Percentiles rank a stretch among this genome's conserved stretches.
phyloP scores from a whole-genome alignment of 371 early-diverging fungal genomes.

The Mucor irregularis region DNA sequence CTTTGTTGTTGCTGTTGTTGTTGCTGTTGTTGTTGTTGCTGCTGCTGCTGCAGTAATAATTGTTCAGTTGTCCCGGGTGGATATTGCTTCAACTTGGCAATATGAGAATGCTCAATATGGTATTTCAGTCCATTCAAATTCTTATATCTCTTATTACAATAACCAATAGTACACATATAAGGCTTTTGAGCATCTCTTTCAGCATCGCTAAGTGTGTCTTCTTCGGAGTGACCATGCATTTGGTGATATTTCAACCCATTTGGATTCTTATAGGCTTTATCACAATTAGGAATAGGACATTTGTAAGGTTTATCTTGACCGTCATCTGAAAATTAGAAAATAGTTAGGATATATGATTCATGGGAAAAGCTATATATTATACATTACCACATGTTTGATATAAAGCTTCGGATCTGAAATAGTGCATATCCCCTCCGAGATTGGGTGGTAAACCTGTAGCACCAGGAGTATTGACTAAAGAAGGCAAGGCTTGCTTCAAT shows the following conservation, averaged over 20 bases:
- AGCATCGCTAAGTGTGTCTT: conserved; percentile 43
- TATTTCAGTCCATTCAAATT: conserved; percentile 96
- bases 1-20: background rate
- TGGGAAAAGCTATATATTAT: background rate
- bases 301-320: conserved; percentile 34
- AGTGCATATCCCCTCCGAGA: conserved; percentile 2
- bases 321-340: conserved; percentile 9
- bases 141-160: conserved; percentile 36
- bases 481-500: conserved; percentile 19
- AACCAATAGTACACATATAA: conserved; percentile 41
- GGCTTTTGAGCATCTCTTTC: conserved; percentile 71
- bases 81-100: conserved; percentile 24
- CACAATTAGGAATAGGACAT: conserved; percentile 68
- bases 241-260: conserved; percentile 97
- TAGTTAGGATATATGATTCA: background rate
- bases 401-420: conserved; percentile 24
- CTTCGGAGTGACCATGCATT: conserved; percentile 73
- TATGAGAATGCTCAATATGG: conserved; percentile 85
- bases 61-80: background rate
- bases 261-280: conserved; percentile 95
- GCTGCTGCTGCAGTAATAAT: background rate
- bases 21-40: background rate
- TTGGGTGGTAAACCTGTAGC: background rate
- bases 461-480: conserved; percentile 3
- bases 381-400: conserved; percentile 33